Percentiles rank a stretch among this genome's conserved stretches.
Conservation (phyloP, 2,329 filamentous ascomycete genomes). For the Phaeophleospora eucalypticola region DNA sequence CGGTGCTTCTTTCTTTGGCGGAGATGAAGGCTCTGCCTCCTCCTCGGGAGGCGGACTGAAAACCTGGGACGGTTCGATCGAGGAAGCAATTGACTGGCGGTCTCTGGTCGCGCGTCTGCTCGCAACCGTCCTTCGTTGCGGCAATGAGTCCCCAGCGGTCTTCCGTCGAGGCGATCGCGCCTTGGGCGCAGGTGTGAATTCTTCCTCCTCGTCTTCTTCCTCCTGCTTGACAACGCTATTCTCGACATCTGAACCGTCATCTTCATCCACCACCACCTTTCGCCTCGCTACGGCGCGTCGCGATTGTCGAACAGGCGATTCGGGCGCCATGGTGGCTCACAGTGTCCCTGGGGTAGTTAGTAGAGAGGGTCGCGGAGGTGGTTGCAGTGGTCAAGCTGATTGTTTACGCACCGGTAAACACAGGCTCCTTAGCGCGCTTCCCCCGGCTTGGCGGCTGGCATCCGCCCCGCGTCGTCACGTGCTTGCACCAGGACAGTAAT, state of each 20-base stretch:
- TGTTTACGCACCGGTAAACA: background rate
- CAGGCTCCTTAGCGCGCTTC: background rate
- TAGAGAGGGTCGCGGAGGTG: background rate
- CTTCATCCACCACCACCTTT: slow-evolving; percentile 72
- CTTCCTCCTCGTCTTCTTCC: slow-evolving; percentile 65
- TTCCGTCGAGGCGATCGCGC: slow-evolving; percentile 55
- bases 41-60: slow-evolving; percentile 56
- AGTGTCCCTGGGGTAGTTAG: slow-evolving; percentile 10
- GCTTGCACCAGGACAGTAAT: background rate
- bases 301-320: slow-evolving; percentile 50
- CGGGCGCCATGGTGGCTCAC: slow-evolving; percentile 20
- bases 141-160: slow-evolving; percentile 46
- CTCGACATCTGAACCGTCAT: slow-evolving; percentile 57
- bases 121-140: slow-evolving; percentile 37
- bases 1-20: slow-evolving; percentile 56
- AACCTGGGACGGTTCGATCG: slow-evolving; percentile 57
- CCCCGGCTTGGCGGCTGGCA: background rate
- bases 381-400: slow-evolving; percentile 1
- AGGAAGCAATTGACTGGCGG: slow-evolving; percentile 53
- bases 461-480: background rate
- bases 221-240: slow-evolving; percentile 55
- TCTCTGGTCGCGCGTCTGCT: slow-evolving; percentile 43
- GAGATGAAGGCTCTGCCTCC: slow-evolving; percentile 49
- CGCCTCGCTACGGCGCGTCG: slow-evolving; percentile 62
- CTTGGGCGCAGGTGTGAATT: slow-evolving; percentile 72